Conservation (phyloP, 768 basidiomycete genomes). For the Trametes gibbosa region DNA sequence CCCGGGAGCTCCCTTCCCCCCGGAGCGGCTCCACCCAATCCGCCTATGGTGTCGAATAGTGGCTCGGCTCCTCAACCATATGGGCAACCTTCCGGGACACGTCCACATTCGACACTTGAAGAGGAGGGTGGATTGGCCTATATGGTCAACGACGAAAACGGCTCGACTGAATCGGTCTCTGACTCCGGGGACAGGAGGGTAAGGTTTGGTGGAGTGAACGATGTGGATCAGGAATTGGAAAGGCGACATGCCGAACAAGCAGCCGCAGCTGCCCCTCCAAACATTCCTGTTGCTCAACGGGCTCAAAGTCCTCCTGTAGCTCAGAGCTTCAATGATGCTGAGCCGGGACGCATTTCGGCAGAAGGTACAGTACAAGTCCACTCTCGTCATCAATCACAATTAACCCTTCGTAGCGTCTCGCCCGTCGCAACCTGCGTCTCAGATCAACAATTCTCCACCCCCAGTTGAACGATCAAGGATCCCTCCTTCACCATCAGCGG, state of each 20-base stretch:
- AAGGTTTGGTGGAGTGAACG: constrained; percentile 41
- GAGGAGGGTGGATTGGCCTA: constrained; percentile 31
- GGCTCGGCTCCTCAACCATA: background rate
- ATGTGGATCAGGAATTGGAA: constrained; percentile 38
- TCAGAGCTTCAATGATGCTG: background rate
- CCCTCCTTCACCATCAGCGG: constrained; percentile 6
- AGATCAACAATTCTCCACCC: background rate
- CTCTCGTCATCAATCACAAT: too few relatives aligned
- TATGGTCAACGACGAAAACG: constrained; percentile 19
- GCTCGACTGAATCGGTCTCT: constrained; percentile 3
- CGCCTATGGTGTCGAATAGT: constrained; percentile 3
- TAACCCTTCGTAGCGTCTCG: background rate
- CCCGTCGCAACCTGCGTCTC: constrained; percentile 1
- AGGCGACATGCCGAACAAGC: constrained; percentile 12
- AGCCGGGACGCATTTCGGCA: background rate
- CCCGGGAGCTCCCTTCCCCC: constrained; percentile 37
- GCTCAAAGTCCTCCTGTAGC: background rate
- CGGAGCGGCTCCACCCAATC: constrained; percentile 38
- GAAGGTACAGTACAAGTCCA: background rate
- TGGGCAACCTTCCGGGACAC: constrained; percentile 8
- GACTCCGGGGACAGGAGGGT: constrained; percentile 36
- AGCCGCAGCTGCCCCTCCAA: background rate
- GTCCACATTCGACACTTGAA: constrained; percentile 14
- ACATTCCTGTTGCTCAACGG: constrained; percentile 11
- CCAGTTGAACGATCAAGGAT: background rate